Base-by-base conservation (phyloP, 495 filamentous ascomycete genomes). In the Cryomyces minteri region DNA sequence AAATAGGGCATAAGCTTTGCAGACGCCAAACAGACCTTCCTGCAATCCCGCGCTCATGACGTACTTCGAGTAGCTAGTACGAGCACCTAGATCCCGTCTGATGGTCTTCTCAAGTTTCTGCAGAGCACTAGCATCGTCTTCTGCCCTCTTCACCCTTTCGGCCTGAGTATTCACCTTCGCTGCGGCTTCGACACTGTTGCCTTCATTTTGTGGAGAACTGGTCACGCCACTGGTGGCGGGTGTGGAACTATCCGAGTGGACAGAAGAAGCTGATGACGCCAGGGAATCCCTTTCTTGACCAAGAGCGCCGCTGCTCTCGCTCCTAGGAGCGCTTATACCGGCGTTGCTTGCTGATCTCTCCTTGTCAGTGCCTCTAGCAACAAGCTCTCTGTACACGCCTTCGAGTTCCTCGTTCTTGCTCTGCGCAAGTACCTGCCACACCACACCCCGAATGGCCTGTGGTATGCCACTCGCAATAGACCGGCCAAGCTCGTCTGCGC, bases 391-490 rank as follows among this genome's bases (percentile, higher is more conserved):
- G 57, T 96, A 99, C 2, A 87, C 73, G n/a, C 68, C 69, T 59
- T 96, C 90, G 12, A 96, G 65, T 31, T 93, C 88, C 43, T 86
- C 77, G 51, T 82, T 88, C 58, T 88, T 88, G 62, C 86, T 94
- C 55, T 93, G 83, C 4, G 92, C 87, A 52, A 99, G 61, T 9
- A 94, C 86, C 61, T 99, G 90, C 90, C 90, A 99, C 29, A 99
- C 85, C 8, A 95, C 92, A 18, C 90, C 90, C 40, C 90, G 75
- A 45, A 99, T 92, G 12, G 86, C 90, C 52, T 79, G 84, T 3
- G 90, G 90, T 46, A 99, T 96, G 37, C 90, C 90, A 41, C 82
- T 79, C 34, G 90, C 84, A 47, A 96, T 94, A 7, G 90, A 87
- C 46, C 72, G 73, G 55, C 86, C 93, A 44, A 99, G 63, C 54